Evolutionary conservation across 176 grass and related monocot genomes (phyloP).

Genomic region (Lolium perenne): DNA sequence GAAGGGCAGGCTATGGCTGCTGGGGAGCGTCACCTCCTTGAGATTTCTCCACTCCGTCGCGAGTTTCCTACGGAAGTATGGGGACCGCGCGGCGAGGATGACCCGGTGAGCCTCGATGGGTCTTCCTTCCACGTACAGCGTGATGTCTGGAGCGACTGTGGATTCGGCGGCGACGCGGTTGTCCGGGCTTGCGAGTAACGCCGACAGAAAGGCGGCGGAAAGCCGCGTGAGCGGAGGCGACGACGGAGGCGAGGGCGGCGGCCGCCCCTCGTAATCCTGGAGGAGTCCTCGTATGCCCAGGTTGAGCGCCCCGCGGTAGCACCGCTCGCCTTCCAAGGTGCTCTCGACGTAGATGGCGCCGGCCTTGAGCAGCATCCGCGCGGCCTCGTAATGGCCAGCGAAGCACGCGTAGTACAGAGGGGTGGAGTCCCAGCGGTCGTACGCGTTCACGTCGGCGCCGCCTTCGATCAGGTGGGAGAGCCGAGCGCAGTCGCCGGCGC

Average conservation of each 20-base stretch:
- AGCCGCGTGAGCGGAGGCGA: constrained; percentile 54
- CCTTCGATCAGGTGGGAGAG: constrained; percentile 63
- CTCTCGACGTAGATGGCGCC: constrained; percentile 81
- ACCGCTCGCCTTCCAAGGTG: constrained; percentile 85
- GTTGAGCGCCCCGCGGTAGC: constrained; percentile 87
- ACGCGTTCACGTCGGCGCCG: constrained; percentile 81
- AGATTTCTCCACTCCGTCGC: constrained; percentile 60
- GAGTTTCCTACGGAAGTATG: constrained; percentile 78
- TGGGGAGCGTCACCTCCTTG: constrained; percentile 75
- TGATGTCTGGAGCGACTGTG: constrained; percentile 65
- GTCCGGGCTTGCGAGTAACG: constrained; percentile 63
- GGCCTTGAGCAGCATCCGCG: constrained; percentile 78
- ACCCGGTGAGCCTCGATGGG: constrained; percentile 78
- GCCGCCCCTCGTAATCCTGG: constrained; percentile 68
- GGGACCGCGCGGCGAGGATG: constrained; percentile 76
- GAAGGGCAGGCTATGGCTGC: constrained; percentile 73
- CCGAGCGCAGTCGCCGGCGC: constrained; percentile 69
- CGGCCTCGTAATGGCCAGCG: constrained; percentile 69
- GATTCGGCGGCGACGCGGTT: constrained; percentile 50
- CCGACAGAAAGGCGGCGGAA: constrained; percentile 59
- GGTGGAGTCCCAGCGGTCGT: constrained; percentile 85
- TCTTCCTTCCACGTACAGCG: constrained; percentile 72
- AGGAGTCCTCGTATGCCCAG: constrained; percentile 61
- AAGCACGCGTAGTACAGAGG: constrained; percentile 86
- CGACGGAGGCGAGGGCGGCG: constrained; percentile 29